Conservation (phyloP, 2,329 filamentous ascomycete genomes). For the Monosporascus cannonballus region DNA sequence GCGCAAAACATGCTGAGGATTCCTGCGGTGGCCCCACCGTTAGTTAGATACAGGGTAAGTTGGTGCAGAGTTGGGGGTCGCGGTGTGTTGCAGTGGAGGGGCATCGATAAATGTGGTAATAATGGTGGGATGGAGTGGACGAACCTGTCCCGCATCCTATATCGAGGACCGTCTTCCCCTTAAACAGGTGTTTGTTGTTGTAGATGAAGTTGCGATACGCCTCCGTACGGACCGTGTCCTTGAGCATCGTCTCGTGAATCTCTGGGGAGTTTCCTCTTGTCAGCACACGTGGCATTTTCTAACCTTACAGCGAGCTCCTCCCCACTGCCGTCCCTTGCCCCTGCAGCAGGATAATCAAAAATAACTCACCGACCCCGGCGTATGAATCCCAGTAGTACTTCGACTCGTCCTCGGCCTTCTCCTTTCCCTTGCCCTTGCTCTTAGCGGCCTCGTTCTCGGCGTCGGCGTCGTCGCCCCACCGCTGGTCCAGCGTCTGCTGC, state of each 20-base stretch:
- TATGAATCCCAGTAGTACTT: conserved; percentile 57
- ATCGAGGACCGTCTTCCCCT: conserved; percentile 80
- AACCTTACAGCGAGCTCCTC: too few species aligned
- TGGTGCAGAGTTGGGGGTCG: not conserved
- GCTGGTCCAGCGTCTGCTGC: conserved; percentile 59
- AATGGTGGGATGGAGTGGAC: conserved; percentile 8
- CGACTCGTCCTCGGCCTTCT: conserved; percentile 31
- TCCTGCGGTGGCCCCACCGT: conserved; percentile 35
- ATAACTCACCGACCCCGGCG: conserved; percentile 48
- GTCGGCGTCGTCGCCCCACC: conserved; percentile 53
- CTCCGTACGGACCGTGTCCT: conserved; percentile 81
- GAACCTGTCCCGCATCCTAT: conserved; percentile 74
- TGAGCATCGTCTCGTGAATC: conserved; percentile 95
- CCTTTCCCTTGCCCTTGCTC: conserved; percentile 20
- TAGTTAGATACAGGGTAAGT: not conserved
- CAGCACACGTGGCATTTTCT: not conserved
- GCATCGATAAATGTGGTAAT: conserved; percentile 13
- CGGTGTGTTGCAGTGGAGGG: not conserved
- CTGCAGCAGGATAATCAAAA: not conserved
- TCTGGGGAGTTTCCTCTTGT: conserved; percentile 39
- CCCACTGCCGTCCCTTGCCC: too few species aligned
- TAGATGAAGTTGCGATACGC: conserved; percentile 95
- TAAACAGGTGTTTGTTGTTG: conserved; percentile 80
- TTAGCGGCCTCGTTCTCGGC: conserved; percentile 20
- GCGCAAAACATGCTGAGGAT: conserved; percentile 95